Conservation (phyloP, 192 early-diverging fungal genomes). For the Backusella sp. region DNA sequence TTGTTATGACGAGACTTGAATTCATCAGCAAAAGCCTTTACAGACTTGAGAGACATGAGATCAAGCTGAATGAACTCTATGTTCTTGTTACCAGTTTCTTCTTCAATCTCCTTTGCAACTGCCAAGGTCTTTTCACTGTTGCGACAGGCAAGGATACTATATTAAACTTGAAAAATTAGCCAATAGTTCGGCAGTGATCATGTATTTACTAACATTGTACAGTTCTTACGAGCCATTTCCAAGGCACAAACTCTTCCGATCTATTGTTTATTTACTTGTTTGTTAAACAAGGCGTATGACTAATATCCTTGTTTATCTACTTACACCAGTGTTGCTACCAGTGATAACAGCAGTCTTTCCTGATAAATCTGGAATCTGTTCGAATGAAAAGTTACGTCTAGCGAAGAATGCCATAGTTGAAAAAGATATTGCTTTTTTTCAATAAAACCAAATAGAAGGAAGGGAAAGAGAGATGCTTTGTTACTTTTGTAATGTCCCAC, state of each 20-base stretch:
- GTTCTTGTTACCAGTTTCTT: slow-evolving; percentile 11
- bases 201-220: slow-evolving; percentile 23
- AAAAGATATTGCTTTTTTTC: not conserved
- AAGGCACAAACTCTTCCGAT: slow-evolving; percentile 25
- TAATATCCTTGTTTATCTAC: not conserved
- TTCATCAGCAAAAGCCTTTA: slow-evolving; percentile 32
- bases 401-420: not conserved
- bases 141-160: slow-evolving; percentile 16
- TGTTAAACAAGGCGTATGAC: not conserved
- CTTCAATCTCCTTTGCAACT: slow-evolving; percentile 22
- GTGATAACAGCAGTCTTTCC: slow-evolving; percentile 48
- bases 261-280: slow-evolving; percentile 9
- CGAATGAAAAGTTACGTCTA: not conserved
- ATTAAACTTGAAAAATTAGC: not conserved
- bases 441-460: not conserved
- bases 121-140: slow-evolving; percentile 9
- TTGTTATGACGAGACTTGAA: slow-evolving; percentile 34
- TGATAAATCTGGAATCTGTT: slow-evolving; percentile 34
- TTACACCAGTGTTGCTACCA: slow-evolving; percentile 46
- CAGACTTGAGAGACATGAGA: slow-evolving; percentile 36
- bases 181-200: not conserved
- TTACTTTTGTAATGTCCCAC: not conserved
- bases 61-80: slow-evolving; percentile 29
- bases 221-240: slow-evolving; percentile 27
- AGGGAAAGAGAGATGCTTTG: not conserved